A percentile compares a stretch with the other conserved stretches of the same genome.
Evolutionary conservation across 495 filamentous ascomycete genomes (phyloP).

Genomic region (Xylaria longipes): DNA sequence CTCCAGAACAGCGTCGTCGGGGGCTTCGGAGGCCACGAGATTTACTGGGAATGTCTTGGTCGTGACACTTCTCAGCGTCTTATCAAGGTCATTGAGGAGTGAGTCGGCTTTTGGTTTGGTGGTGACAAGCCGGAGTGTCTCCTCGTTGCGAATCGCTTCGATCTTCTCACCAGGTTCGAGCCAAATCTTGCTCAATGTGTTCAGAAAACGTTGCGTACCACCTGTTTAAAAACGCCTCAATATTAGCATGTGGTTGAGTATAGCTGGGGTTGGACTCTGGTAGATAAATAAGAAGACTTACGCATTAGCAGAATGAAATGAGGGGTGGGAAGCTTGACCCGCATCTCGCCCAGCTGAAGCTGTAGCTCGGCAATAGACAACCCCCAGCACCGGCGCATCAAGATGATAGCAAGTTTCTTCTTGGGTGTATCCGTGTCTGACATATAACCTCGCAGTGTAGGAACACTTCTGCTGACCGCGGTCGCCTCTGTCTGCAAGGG

Average conservation of each 20-base stretch:
- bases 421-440: slow-evolving; percentile 35
- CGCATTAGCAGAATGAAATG: slow-evolving; percentile 49
- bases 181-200: slow-evolving; percentile 34
- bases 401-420: slow-evolving; percentile 42
- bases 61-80: slow-evolving; percentile 25
- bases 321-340: slow-evolving; percentile 36
- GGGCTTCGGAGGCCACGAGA: slow-evolving; percentile 30
- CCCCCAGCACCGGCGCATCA: slow-evolving; percentile 53
- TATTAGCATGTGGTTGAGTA: not conserved
- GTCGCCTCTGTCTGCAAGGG: slow-evolving; percentile 30
- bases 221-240: slow-evolving; percentile 30
- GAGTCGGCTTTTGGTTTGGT: slow-evolving; percentile 40
- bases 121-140: slow-evolving; percentile 44
- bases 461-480: slow-evolving; percentile 15
- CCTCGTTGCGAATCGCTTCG: slow-evolving; percentile 33
- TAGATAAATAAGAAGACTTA: slow-evolving; percentile 24
- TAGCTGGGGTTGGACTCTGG: not conserved
- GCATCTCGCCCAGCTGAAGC: slow-evolving; percentile 41
- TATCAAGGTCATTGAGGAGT: slow-evolving; percentile 41
- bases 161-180: slow-evolving; percentile 45
- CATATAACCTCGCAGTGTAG: slow-evolving; percentile 37
- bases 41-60: slow-evolving; percentile 15
- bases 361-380: slow-evolving; percentile 40
- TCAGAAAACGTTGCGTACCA: slow-evolving; percentile 44
- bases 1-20: slow-evolving; percentile 39